Percentiles rank a stretch among this genome's conserved stretches.
Evolutionary conservation across 2,329 filamentous ascomycete species (phyloP).

Genomic region (Epicoccum nigrum): DNA sequence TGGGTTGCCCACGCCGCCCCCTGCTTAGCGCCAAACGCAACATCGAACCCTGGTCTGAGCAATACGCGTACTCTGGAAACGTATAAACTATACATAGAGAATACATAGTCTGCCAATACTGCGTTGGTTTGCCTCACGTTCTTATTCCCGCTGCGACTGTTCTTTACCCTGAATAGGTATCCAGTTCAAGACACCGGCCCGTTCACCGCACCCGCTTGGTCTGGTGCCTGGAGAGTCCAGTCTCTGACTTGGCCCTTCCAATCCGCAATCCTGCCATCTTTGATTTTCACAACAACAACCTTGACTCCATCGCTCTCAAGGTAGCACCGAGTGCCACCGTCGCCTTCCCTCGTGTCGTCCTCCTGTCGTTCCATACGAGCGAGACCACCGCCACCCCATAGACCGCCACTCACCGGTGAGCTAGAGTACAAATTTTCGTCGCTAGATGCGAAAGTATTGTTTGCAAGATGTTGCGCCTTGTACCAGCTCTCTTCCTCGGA

Average conservation of each 20-base stretch:
- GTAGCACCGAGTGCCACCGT: slow-evolving; percentile 66
- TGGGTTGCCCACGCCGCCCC: slow-evolving; percentile 4
- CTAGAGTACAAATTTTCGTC: slow-evolving; percentile 37
- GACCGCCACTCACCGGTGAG: slow-evolving; percentile 44
- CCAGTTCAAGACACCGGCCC: background rate
- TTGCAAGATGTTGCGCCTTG: slow-evolving; percentile 81
- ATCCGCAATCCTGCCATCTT: slow-evolving; percentile 86
- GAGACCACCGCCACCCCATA: slow-evolving; percentile 59
- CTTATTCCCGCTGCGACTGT: too few relatives aligned
- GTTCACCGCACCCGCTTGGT: background rate
- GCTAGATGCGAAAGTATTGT: slow-evolving; percentile 77
- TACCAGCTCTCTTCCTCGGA: slow-evolving; percentile 86
- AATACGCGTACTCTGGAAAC: too few relatives aligned
- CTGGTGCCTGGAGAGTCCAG: slow-evolving; percentile 54
- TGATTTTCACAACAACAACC: slow-evolving; percentile 84
- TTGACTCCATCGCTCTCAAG: slow-evolving; percentile 82
- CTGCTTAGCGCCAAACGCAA: slow-evolving; percentile 3
- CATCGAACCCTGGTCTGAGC: too few relatives aligned
- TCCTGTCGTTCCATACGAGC: slow-evolving; percentile 50
- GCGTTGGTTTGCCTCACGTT: too few relatives aligned
- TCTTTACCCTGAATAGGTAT: background rate
- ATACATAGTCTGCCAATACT: too few relatives aligned
- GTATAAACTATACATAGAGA: too few relatives aligned
- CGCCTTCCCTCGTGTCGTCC: slow-evolving; percentile 47
- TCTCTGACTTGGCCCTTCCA: slow-evolving; percentile 95